Conservation (phyloP, 352 stramenopile genomes). For the Pelagophyceae sp. region DNA sequence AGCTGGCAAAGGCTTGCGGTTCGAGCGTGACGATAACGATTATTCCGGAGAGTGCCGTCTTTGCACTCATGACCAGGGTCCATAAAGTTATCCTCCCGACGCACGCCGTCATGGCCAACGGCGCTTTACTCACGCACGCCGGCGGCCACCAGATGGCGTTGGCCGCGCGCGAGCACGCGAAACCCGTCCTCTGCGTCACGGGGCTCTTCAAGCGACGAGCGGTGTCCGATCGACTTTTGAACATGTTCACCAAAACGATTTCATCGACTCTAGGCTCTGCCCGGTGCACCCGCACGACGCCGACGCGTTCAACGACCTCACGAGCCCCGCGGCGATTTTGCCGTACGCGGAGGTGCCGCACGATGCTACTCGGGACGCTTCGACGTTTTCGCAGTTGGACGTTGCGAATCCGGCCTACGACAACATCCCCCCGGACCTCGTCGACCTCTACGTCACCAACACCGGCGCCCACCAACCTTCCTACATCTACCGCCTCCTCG, state of each 20-base stretch:
- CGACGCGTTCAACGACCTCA: not conserved
- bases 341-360: not conserved
- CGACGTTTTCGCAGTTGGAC: not conserved
- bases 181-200: not conserved
- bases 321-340: not conserved
- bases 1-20: not conserved
- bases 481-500: not conserved
- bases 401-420: not conserved
- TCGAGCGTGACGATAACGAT: not conserved
- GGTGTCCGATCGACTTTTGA: not conserved
- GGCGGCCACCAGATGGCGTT: not conserved
- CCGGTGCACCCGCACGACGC: not conserved
- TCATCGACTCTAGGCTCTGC: not conserved
- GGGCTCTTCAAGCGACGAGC: not conserved
- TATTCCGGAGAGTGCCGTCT: not conserved
- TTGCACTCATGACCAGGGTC: not conserved
- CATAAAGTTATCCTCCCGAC: not conserved
- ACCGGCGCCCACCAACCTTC: slow-evolving; percentile 4
- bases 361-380: not conserved
- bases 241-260: not conserved
- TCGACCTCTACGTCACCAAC: slow-evolving; percentile 13
- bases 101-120: not conserved
- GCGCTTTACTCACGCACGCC: not conserved
- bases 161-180: not conserved
- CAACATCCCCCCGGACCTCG: slow-evolving; percentile 1